phyloP scores from a whole-genome alignment of 352 stramenopile species.

The Lagenidium giganteum region DNA sequence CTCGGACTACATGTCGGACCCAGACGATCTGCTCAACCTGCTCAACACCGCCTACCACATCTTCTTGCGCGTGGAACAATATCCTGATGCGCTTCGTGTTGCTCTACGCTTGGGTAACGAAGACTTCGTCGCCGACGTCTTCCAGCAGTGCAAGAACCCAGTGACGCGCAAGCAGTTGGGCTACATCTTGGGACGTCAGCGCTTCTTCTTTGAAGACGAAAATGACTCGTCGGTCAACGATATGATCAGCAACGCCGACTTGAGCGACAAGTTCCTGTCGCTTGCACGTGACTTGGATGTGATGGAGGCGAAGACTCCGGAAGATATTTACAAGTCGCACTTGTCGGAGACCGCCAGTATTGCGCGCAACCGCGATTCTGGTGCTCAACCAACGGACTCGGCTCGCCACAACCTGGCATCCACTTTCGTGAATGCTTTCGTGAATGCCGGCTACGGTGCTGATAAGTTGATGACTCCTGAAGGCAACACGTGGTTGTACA shows the following conservation, averaged over 20 bases:
- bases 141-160: slow-evolving; percentile 67
- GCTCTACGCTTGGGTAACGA: slow-evolving; percentile 90
- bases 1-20: slow-evolving; percentile 98
- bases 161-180: slow-evolving; percentile 90
- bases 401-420: slow-evolving; percentile 98
- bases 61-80: slow-evolving; percentile 93
- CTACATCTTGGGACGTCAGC: slow-evolving; percentile 94
- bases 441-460: slow-evolving; percentile 97
- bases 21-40: slow-evolving; percentile 93
- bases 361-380: slow-evolving; percentile 59
- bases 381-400: slow-evolving; percentile 90
- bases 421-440: slow-evolving; percentile 99
- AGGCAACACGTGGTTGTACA: slow-evolving; percentile 98
- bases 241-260: slow-evolving; percentile 95
- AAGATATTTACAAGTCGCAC: slow-evolving; percentile 99
- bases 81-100: slow-evolving; percentile 96
- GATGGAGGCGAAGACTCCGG: slow-evolving; percentile 94
- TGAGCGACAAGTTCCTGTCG: slow-evolving; percentile 96
- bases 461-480: slow-evolving; percentile 95
- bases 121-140: slow-evolving; percentile 68
- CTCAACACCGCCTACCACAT: slow-evolving; percentile 92
- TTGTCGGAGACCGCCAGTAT: slow-evolving; percentile 93
- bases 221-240: slow-evolving; percentile 88
- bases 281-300: slow-evolving; percentile 97
- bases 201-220: slow-evolving; percentile 93